Evolutionary conservation across 352 stramenopile genomes (phyloP).

Genomic region (Pythium pectinolyticum): DNA sequence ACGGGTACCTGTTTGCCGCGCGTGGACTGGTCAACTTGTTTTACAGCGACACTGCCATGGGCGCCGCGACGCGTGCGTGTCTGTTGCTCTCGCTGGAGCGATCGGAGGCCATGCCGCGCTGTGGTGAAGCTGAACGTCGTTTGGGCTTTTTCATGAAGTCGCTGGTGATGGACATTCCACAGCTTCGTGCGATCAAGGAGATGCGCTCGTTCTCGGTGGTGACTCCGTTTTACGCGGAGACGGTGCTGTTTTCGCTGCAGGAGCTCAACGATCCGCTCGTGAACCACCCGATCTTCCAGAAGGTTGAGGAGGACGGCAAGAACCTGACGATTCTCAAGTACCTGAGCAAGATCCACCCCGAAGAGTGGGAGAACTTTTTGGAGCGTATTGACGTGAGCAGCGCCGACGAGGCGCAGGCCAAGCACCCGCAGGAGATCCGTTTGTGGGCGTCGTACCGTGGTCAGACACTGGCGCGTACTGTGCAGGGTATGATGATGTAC

Average conservation of each 20-base stretch:
- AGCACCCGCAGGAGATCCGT: conserved; percentile 73
- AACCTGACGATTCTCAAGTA: conserved; percentile 87
- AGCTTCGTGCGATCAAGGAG: conserved; percentile 77
- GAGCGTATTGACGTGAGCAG: conserved; percentile 79
- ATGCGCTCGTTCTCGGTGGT: conserved; percentile 87
- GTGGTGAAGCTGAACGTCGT: conserved; percentile 64
- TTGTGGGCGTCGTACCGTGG: conserved; percentile 81
- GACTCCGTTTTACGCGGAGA: conserved; percentile 82
- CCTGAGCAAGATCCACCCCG: conserved; percentile 79
- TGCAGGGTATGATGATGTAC: conserved; percentile 88
- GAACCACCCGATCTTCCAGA: conserved; percentile 86
- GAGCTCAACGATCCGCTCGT: conserved; percentile 80
- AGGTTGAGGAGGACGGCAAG: conserved; percentile 80
- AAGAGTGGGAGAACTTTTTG: conserved; percentile 85
- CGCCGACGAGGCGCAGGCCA: conserved; percentile 67
- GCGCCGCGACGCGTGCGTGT: conserved; percentile 47
- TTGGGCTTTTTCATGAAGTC: conserved; percentile 89
- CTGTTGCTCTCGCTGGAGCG: conserved; percentile 32
- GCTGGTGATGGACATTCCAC: conserved; percentile 81
- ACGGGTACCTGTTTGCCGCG: conserved; percentile 73
- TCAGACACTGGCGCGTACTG: conserved; percentile 75
- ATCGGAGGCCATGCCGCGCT: conserved; percentile 38
- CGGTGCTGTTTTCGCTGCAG: conserved; percentile 75
- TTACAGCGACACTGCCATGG: conserved; percentile 73
- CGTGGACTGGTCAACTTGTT: conserved; percentile 78